Conservation (phyloP, 2,329 filamentous ascomycete genomes). For the Mollisia scopiformis region DNA sequence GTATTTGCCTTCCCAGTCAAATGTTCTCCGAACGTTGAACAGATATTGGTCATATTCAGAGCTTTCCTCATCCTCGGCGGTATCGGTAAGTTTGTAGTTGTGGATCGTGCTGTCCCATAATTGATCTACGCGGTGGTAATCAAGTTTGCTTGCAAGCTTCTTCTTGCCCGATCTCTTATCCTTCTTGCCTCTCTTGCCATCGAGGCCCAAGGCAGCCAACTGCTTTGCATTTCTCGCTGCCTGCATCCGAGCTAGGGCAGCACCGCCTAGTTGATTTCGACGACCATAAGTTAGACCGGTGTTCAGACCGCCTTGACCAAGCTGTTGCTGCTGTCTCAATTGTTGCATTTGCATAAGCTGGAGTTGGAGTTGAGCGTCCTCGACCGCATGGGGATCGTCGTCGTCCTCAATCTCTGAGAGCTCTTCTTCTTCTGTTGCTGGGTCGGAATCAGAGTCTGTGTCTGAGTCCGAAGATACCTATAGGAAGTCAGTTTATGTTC, state of each 20-base stretch:
- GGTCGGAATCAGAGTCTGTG: conserved; percentile 37
- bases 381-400: conserved; percentile 14
- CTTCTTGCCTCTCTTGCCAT: conserved; percentile 37
- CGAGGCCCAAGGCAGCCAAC: conserved; percentile 26
- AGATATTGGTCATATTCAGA: conserved; percentile 77
- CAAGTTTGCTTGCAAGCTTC: conserved; percentile 55
- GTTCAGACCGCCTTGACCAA: conserved; percentile 13
- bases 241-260: conserved; percentile 21
- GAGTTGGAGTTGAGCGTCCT: conserved; percentile 28
- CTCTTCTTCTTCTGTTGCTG: conserved; percentile 29
- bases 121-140: conserved; percentile 72
- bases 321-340: conserved; percentile 29
- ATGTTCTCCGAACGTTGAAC: conserved; percentile 81
- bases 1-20: conserved; percentile 85
- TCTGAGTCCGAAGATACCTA: conserved; percentile 34
- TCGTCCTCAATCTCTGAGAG: conserved; percentile 17
- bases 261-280: conserved; percentile 14
- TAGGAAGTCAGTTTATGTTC: conserved; percentile 13
- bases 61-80: conserved; percentile 61
- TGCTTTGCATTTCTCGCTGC: conserved; percentile 29
- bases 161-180: conserved; percentile 42
- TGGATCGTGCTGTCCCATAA: conserved; percentile 61
- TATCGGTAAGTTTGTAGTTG: conserved; percentile 71
- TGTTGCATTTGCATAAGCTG: conserved; percentile 28
- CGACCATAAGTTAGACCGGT: conserved; percentile 9